Evolutionary conservation across 169 alveolate species (phyloP).

Genomic region (Eimeria brunetti): DNA sequence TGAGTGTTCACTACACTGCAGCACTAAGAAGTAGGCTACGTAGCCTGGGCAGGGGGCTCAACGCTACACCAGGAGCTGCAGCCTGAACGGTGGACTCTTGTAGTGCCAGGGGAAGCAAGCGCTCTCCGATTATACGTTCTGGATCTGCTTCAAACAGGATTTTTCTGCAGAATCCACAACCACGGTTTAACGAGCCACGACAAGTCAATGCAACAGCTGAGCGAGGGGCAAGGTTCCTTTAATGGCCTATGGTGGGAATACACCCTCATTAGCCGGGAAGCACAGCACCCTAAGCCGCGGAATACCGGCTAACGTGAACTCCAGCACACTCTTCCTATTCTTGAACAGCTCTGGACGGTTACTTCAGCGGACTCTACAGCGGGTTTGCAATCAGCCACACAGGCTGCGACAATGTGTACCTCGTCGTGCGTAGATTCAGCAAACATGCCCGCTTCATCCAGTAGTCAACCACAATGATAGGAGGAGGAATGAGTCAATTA

Average conservation of each 20-base stretch:
- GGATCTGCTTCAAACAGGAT: not conserved
- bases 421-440: not conserved
- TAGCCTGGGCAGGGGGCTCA: too few relatives aligned
- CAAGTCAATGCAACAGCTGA: not conserved
- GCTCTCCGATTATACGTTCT: not conserved
- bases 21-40: too few relatives aligned
- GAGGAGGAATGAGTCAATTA: not conserved
- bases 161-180: not conserved
- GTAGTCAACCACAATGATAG: not conserved
- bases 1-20: too few relatives aligned
- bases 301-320: not conserved
- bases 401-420: not conserved
- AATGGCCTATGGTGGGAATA: not conserved
- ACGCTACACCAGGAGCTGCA: not conserved
- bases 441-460: not conserved
- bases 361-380: not conserved
- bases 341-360: not conserved
- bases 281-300: not conserved
- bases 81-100: not conserved
- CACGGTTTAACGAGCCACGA: not conserved
- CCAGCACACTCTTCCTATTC: not conserved
- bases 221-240: not conserved
- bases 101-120: not conserved
- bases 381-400: not conserved
- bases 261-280: not conserved